These are phyloP conservation scores for Diaporthe amygdali DNA, from an alignment of 2,329 filamentous ascomycete species.

Conservation along the genomic window DNA sequence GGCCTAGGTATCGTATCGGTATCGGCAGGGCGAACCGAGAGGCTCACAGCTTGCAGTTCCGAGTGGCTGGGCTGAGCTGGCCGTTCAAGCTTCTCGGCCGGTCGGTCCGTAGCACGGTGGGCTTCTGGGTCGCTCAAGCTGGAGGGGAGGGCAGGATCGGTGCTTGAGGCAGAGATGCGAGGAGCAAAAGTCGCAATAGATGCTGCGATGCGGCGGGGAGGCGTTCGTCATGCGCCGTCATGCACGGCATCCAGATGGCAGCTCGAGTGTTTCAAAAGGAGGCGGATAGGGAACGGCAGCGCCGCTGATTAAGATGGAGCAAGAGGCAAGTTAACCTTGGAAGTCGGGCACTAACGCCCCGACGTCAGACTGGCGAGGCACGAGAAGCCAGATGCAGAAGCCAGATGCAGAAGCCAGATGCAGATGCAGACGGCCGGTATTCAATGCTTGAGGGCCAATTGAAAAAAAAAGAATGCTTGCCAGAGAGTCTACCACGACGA, in stretches of 20 bases:
- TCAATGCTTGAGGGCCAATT: neutral
- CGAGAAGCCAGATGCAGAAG: neutral
- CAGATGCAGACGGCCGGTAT: neutral
- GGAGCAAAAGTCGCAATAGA: neutral
- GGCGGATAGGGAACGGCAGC: constrained; percentile 12
- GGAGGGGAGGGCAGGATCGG: neutral
- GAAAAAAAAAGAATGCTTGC: neutral
- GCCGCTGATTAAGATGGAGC: constrained; percentile 20
- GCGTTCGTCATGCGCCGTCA: constrained; percentile 21
- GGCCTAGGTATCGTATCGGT: neutral
- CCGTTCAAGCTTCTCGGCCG: constrained; percentile 17
- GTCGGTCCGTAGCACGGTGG: constrained; percentile 8
- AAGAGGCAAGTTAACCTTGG: constrained; percentile 1
- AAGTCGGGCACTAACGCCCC: constrained; percentile 19
- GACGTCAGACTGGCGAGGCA: constrained; percentile 13
- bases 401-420: neutral
- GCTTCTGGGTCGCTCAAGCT: neutral
- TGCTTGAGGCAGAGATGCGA: constrained; percentile 8
- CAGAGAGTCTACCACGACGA: neutral
- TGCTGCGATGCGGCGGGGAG: constrained; percentile 12
- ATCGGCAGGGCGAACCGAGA: constrained; percentile 21
- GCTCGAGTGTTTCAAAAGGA: constrained; percentile 16
- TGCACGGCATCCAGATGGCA: constrained; percentile 17
- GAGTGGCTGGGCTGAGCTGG: constrained; percentile 7
- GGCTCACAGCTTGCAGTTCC: constrained; percentile 9